phyloP scores from a whole-genome alignment of 768 basidiomycete species.

The Mycena capillaripes region DNA sequence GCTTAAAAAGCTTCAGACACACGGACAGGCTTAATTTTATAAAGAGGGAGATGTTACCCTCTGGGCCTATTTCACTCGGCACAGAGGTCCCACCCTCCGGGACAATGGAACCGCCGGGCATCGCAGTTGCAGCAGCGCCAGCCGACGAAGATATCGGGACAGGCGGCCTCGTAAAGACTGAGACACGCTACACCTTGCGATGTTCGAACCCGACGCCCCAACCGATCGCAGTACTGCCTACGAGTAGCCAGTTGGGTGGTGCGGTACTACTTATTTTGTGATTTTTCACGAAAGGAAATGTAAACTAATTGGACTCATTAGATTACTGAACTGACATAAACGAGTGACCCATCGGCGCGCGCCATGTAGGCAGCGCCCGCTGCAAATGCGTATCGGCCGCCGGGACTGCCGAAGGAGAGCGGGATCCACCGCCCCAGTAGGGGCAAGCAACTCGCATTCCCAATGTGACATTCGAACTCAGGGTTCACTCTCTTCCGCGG shows the following conservation, averaged over 20 bases:
- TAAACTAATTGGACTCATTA: background rate
- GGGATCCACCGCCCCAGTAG: constrained; percentile 32
- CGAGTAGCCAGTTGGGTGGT: constrained; percentile 51
- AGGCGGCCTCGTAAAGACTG: constrained; percentile 21
- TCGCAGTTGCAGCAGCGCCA: constrained; percentile 12
- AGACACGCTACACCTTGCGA: constrained; percentile 51
- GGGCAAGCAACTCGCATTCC: background rate
- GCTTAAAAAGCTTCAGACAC: background rate
- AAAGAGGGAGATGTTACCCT: constrained; percentile 20
- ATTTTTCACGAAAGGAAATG: too few species aligned
- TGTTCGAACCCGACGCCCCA: constrained; percentile 58
- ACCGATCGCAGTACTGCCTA: constrained; percentile 49
- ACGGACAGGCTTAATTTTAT: background rate
- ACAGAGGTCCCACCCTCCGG: constrained; percentile 14
- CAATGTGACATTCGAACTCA: background rate
- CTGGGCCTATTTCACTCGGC: background rate
- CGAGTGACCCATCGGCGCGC: background rate
- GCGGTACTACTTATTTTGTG: constrained; percentile 6
- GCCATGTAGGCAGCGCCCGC: background rate
- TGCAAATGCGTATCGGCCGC: constrained; percentile 25
- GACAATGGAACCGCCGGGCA: constrained; percentile 8
- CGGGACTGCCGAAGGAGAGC: constrained; percentile 26
- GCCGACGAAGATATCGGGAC: background rate
- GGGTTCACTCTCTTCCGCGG: background rate
- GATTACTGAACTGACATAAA: constrained; percentile 9